Conservation (phyloP, 352 stramenopile genomes). For the Pythium dissotocum region DNA sequence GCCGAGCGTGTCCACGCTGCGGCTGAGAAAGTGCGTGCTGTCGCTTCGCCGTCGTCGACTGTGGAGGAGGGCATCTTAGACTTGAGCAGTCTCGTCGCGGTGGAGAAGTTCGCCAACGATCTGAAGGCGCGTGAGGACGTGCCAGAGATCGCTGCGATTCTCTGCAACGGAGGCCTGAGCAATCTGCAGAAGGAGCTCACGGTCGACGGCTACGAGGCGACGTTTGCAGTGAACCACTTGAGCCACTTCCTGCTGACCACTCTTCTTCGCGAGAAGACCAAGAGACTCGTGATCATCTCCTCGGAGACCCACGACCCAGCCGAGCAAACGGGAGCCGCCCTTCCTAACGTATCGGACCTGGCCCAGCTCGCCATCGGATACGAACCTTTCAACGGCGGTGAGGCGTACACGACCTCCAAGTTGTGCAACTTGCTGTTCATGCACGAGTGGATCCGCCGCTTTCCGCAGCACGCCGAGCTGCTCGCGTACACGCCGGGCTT, state of each 20-base stretch:
- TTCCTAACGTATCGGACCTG: constrained; percentile 30
- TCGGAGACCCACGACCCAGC: constrained; percentile 36
- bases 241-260: constrained; percentile 44
- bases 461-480: constrained; percentile 14
- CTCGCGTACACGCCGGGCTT: constrained; percentile 27
- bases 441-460: constrained; percentile 31
- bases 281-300: constrained; percentile 29
- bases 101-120: constrained; percentile 30
- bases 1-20: constrained; percentile 29
- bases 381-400: constrained; percentile 29
- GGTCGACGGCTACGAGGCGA: constrained; percentile 38
- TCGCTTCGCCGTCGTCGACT: constrained; percentile 7
- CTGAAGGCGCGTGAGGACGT: constrained; percentile 29
- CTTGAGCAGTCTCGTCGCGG: constrained; percentile 31
- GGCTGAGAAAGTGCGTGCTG: constrained; percentile 26
- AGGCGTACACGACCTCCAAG: constrained; percentile 37
- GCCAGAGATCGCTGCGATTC: constrained; percentile 27
- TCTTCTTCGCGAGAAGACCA: constrained; percentile 27
- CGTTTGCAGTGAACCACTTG: constrained; percentile 47
- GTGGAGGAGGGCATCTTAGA: constrained; percentile 36
- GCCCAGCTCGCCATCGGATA: constrained; percentile 29
- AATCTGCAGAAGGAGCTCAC: constrained; percentile 25
- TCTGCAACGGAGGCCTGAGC: constrained; percentile 47
- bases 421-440: constrained; percentile 34
- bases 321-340: constrained; percentile 20